Evolutionary conservation across 495 filamentous ascomycete species (phyloP), one percentile per base, ranked within the genome.

Genomic region (Penicillium malachiteum): DNA sequence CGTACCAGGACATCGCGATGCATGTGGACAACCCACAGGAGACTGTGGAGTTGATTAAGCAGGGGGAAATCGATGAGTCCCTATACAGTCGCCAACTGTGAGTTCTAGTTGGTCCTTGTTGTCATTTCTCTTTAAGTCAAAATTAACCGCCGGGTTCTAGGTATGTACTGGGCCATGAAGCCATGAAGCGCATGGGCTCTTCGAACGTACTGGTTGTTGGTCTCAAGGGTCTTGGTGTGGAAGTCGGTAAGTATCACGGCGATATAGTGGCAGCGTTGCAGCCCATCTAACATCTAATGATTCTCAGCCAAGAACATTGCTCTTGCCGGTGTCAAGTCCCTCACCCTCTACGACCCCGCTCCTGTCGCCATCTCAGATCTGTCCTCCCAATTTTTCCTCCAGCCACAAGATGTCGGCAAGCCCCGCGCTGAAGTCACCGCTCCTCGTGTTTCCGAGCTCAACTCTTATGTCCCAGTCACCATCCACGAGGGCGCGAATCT

Each of bases 141-240:
- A 35, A 18, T 47, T 56, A 46, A 49, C 33, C 50, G 63, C 10
- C 21, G 16, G n/a, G 50, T 46, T 16, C 53, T 42, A 83, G 81
- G 44, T 96, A 98, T 71, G 94, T 98, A 48, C 84, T 99, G 54
- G 95, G 95, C 32, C 95, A 97, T 73, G 95, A 99, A 78, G 95
- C 95, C 50, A 99, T 99, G 95, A 97, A 96, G 78, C 89, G 92
- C 52, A 99, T 99, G 95, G 82, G 92, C 69, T 88, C 91, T 47
- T 97, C 95, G 17, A 92, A 97, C 70, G 84, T 99, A 42, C 87
- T 99, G 16, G 83, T 99, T 49, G 89, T 91, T 49, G 95, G 95
- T 50, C 74, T 97, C 60, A 91, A 92, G 69, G 94, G 95, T 16
- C 82, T 99, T 33, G 95, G 95, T 74, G 92, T 96, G 46, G 95